These are phyloP conservation scores for Triticum turgidum DNA, from an alignment of 176 grass and related monocot genomes.

Conservation along the genomic window DNA sequence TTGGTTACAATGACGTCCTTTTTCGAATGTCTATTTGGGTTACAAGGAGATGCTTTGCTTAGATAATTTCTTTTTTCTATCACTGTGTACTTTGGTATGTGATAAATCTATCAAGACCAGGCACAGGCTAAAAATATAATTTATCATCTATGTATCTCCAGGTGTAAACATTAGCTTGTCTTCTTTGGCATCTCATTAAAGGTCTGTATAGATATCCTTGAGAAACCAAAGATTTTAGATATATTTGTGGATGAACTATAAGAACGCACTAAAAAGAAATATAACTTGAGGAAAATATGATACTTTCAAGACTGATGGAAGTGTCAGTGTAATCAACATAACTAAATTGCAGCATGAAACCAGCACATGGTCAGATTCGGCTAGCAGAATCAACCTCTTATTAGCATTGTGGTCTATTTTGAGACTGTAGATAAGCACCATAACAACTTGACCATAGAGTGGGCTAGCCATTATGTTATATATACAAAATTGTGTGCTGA, in stretches of 20 bases:
- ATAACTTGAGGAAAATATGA: not conserved
- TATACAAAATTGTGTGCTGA: not conserved
- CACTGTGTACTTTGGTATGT: not conserved
- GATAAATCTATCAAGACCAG: not conserved
- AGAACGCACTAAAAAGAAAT: not conserved
- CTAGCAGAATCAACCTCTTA: not conserved
- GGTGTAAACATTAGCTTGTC: conserved; percentile 3
- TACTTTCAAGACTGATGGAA: not conserved
- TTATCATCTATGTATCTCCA: not conserved
- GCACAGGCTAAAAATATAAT: not conserved
- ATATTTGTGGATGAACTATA: not conserved
- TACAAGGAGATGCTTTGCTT: not conserved
- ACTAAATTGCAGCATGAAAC: not conserved
- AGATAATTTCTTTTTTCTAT: not conserved
- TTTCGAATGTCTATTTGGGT: not conserved
- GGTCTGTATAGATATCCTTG: not conserved
- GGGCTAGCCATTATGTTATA: not conserved
- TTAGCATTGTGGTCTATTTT: not conserved
- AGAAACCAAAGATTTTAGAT: not conserved
- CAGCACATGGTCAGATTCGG: not conserved
- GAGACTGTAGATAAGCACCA: not conserved
- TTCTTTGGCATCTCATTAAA: not conserved
- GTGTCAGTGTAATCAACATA: not conserved
- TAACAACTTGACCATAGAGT: not conserved
- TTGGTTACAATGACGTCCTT: not conserved